These are phyloP conservation scores for Irpex rosettiformis DNA, from an alignment of 1,284 basidiomycete genomes.

Conservation along the genomic window DNA sequence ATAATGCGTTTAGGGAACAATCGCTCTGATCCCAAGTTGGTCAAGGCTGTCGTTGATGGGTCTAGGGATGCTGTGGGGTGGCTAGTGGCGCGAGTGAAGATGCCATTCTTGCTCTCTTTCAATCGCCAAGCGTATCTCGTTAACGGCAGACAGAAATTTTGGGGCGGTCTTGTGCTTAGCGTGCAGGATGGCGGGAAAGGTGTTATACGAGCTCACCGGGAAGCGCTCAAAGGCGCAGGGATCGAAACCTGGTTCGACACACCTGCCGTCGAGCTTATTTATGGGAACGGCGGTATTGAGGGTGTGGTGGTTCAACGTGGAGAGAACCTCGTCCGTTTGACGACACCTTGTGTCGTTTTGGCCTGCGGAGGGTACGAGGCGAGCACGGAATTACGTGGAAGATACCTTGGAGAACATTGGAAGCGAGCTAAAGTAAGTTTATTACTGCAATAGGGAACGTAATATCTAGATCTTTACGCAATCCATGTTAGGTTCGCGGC, in stretches of 20 bases:
- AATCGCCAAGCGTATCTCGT: slow-evolving; percentile 66
- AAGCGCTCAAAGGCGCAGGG: slow-evolving; percentile 44
- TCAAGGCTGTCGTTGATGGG: slow-evolving; percentile 48
- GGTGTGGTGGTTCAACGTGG: slow-evolving; percentile 43
- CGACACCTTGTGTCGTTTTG: slow-evolving; percentile 45
- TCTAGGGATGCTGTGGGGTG: slow-evolving; percentile 55
- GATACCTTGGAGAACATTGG: slow-evolving; percentile 56
- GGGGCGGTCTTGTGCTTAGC: slow-evolving; percentile 63
- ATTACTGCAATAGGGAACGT: background rate
- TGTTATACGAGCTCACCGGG: slow-evolving; percentile 53
- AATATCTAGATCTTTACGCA: slow-evolving; percentile 1
- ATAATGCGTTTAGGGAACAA: slow-evolving; percentile 56
- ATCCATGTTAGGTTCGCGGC: slow-evolving; percentile 49
- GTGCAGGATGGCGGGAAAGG: slow-evolving; percentile 65
- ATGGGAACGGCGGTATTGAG: slow-evolving; percentile 34
- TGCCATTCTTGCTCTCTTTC: slow-evolving; percentile 60
- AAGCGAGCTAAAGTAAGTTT: slow-evolving; percentile 47
- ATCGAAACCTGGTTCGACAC: slow-evolving; percentile 56
- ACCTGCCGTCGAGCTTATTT: slow-evolving; percentile 41
- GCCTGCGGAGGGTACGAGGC: slow-evolving; percentile 68
- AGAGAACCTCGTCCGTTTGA: slow-evolving; percentile 35
- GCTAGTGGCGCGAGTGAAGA: slow-evolving; percentile 45
- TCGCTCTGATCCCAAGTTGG: slow-evolving; percentile 45
- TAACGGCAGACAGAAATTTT: slow-evolving; percentile 58
- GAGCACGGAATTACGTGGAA: slow-evolving; percentile 43